These are phyloP conservation scores for Endocalyx cinctus DNA, from an alignment of 2,329 filamentous ascomycete species.

Conservation along the genomic window DNA sequence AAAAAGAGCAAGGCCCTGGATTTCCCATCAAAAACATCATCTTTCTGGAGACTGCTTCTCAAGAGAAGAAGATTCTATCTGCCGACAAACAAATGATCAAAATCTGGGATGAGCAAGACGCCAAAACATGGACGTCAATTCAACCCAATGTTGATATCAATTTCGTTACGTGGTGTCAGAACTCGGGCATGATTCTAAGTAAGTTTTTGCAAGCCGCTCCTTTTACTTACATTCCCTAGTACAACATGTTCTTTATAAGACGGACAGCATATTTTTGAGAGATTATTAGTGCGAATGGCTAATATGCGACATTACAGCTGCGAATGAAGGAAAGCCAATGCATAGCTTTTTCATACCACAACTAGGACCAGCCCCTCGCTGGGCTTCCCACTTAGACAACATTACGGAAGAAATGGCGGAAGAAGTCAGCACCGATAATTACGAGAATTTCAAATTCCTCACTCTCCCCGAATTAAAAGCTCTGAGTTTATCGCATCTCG, in stretches of 20 bases:
- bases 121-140: constrained; percentile 89
- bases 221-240: too few species aligned
- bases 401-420: constrained; percentile 99
- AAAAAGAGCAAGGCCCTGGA: constrained; percentile 94
- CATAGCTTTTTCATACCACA: constrained; percentile 95
- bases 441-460: constrained; percentile 99
- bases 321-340: constrained; percentile 93
- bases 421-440: constrained; percentile 70
- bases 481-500: constrained; percentile 80
- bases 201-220: background rate
- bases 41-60: constrained; percentile 64
- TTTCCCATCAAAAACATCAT: constrained; percentile 84
- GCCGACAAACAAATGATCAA: constrained; percentile 96
- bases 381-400: constrained; percentile 96
- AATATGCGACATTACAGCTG: too few species aligned
- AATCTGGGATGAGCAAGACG: constrained; percentile 81
- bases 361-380: constrained; percentile 85
- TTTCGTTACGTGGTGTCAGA: constrained; percentile 85
- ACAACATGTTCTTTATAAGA: too few species aligned
- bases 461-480: constrained; percentile 80
- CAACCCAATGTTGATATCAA: constrained; percentile 95
- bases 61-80: constrained; percentile 83
- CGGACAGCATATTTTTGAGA: too few species aligned
- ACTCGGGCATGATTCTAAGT: constrained; percentile 87
- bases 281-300: too few species aligned